Conservation (phyloP, 2,329 filamentous ascomycete species). For the Calonectria ilicicola region DNA sequence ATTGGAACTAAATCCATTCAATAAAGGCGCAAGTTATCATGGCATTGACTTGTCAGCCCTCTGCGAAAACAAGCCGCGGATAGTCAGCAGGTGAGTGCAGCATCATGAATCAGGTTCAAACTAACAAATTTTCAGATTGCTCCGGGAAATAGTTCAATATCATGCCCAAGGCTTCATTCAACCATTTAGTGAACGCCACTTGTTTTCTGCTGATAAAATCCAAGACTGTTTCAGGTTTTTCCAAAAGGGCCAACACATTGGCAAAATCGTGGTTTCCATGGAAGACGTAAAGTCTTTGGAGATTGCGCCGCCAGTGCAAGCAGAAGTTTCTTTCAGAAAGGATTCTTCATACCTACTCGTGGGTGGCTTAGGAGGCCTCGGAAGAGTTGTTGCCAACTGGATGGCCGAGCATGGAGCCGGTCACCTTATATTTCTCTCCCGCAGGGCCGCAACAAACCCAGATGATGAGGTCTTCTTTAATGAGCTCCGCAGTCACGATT, state of each 20-base stretch:
- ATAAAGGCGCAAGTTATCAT: slow-evolving; percentile 13
- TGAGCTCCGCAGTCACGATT: slow-evolving; percentile 30
- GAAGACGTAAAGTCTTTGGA: neutral
- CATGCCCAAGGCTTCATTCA: slow-evolving; percentile 19
- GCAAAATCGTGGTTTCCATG: slow-evolving; percentile 10
- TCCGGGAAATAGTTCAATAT: slow-evolving; percentile 24
- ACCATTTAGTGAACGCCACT: neutral
- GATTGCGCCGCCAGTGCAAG: neutral
- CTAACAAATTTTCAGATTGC: neutral
- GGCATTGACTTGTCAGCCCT: slow-evolving; percentile 32
- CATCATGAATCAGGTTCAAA: neutral
- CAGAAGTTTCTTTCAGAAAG: neutral
- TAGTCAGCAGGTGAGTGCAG: slow-evolving; percentile 13
- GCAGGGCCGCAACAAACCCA: slow-evolving; percentile 37
- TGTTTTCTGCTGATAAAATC: slow-evolving; percentile 9
- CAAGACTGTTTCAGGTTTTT: slow-evolving; percentile 30
- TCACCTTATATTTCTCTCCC: slow-evolving; percentile 45
- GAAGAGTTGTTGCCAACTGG: slow-evolving; percentile 35
- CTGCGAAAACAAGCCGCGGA: neutral
- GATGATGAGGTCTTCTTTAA: slow-evolving; percentile 17
- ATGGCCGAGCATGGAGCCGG: slow-evolving; percentile 34
- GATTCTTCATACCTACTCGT: slow-evolving; percentile 35
- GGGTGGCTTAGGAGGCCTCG: slow-evolving; percentile 41
- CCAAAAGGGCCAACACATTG: slow-evolving; percentile 29
- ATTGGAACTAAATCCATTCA: neutral